These are phyloP conservation scores for Phialophora expanda DNA, from an alignment of 2,329 filamentous ascomycete genomes.

Conservation along the genomic window DNA sequence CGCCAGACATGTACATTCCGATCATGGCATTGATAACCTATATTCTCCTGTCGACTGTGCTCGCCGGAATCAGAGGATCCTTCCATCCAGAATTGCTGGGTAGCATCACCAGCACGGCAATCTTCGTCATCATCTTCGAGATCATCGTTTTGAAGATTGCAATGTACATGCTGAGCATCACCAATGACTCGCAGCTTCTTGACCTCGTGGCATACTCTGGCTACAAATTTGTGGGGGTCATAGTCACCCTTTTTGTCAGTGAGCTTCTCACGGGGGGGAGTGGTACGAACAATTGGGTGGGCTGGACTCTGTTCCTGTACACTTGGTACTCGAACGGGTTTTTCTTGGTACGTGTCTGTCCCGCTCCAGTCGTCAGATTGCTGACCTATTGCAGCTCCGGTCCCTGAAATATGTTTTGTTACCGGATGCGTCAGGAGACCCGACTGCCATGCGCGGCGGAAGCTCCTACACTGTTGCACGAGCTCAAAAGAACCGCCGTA, in stretches of 20 bases:
- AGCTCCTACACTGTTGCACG: conserved; percentile 73
- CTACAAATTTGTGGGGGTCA: conserved; percentile 98
- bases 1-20: conserved; percentile 99
- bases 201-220: conserved; percentile 95
- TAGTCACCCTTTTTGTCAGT: conserved; percentile 79
- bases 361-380: conserved; percentile 5
- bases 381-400: conserved; percentile 67
- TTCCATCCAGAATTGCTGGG: conserved; percentile 95
- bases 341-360: conserved; percentile 72
- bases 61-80: conserved; percentile 85
- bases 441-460: conserved; percentile 60
- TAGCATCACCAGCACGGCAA: conserved; percentile 81
- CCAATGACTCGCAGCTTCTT: conserved; percentile 88
- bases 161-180: conserved; percentile 92
- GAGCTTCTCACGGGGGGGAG: conserved; percentile 78
- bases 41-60: conserved; percentile 87
- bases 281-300: conserved; percentile 84
- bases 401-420: conserved; percentile 95
- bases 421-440: conserved; percentile 75
- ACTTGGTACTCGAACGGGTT: conserved; percentile 93
- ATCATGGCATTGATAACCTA: conserved; percentile 98
- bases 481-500: conserved; percentile 83
- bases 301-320: conserved; percentile 88
- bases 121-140: conserved; percentile 83
- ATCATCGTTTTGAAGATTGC: conserved; percentile 89